phyloP scores from a whole-genome alignment of 1,139 yeast species.

The Yarrowia galli region DNA sequence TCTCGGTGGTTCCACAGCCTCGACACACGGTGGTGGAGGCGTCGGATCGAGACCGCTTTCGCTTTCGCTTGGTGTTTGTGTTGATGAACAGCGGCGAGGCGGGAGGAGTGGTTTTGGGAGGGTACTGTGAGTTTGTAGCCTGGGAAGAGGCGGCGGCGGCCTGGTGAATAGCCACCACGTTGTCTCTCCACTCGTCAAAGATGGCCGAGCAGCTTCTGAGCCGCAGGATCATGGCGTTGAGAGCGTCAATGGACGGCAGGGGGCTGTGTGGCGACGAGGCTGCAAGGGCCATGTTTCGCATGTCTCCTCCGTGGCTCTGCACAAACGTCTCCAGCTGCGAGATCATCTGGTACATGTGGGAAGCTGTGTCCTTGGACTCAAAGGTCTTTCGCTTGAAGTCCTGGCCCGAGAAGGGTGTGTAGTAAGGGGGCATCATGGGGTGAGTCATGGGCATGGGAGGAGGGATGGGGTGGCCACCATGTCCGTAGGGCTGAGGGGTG shows the following conservation, averaged over 20 bases:
- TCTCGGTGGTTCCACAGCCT: constrained; percentile 68
- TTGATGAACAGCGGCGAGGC: constrained; percentile 25
- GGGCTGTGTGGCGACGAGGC: constrained; percentile 10
- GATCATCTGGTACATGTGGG: constrained; percentile 38
- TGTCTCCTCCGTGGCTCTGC: constrained; percentile 26
- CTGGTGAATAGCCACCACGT: constrained; percentile 35
- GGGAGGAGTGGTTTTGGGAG: constrained; percentile 27
- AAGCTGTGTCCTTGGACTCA: constrained; percentile 35
- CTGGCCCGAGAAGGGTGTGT: constrained; percentile 16
- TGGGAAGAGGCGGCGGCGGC: constrained; percentile 3
- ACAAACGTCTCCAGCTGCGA: constrained; percentile 32
- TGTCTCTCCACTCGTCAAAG: constrained; percentile 36
- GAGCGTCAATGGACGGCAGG: constrained; percentile 14
- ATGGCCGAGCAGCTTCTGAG: constrained; percentile 14
- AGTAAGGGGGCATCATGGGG: constrained; percentile 35
- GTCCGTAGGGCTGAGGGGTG: constrained; percentile 11
- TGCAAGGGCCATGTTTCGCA: constrained; percentile 17
- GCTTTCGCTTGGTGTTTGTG: constrained; percentile 20
- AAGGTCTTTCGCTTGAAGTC: constrained; percentile 31
- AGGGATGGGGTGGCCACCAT: background rate
- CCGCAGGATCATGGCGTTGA: constrained; percentile 32
- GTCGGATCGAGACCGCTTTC: constrained; percentile 37
- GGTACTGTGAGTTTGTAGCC: background rate
- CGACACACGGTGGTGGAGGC: constrained; percentile 43
- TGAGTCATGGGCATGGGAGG: constrained; percentile 22